These are phyloP conservation scores for Vaccinium darrowii DNA, from an alignment of 148 eudicot species.

Conservation along the genomic window DNA sequence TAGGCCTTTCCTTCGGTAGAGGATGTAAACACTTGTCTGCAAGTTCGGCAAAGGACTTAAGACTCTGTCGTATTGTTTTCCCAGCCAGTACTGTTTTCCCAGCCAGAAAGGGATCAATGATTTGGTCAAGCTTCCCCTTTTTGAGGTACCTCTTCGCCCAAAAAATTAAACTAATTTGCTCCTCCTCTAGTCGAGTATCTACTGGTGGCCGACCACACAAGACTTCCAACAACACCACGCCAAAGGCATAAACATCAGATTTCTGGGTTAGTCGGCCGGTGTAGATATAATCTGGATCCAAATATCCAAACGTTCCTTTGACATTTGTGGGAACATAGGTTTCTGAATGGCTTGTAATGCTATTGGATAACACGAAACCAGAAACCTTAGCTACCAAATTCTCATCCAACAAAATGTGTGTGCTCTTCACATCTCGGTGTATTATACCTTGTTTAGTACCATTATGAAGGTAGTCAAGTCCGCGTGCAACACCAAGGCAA, in stretches of 20 bases:
- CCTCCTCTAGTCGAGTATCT: neutral
- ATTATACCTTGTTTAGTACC: too few relatives aligned
- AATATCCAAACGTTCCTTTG: too few relatives aligned
- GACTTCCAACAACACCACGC: neutral
- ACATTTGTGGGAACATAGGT: too few relatives aligned
- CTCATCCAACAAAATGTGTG: too few relatives aligned
- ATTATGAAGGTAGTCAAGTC: too few relatives aligned
- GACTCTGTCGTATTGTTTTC: neutral
- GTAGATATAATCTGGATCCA: too few relatives aligned
- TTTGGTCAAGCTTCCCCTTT: neutral
- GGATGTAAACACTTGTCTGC: neutral
- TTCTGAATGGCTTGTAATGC: too few relatives aligned
- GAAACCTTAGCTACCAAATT: too few relatives aligned
- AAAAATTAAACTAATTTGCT: neutral
- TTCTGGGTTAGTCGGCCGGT: neutral
- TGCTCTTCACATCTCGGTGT: too few relatives aligned
- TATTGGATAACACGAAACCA: too few relatives aligned
- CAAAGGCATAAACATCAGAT: neutral
- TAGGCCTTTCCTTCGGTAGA: neutral
- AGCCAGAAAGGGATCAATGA: neutral
- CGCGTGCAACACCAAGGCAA: neutral
- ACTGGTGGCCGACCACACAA: neutral
- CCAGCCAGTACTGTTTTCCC: too few relatives aligned
- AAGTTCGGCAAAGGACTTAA: neutral
- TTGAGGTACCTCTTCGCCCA: neutral